These are phyloP conservation scores for Casuarina cunninghamiana DNA, from an alignment of 306 rosid species.

Conservation along the genomic window DNA sequence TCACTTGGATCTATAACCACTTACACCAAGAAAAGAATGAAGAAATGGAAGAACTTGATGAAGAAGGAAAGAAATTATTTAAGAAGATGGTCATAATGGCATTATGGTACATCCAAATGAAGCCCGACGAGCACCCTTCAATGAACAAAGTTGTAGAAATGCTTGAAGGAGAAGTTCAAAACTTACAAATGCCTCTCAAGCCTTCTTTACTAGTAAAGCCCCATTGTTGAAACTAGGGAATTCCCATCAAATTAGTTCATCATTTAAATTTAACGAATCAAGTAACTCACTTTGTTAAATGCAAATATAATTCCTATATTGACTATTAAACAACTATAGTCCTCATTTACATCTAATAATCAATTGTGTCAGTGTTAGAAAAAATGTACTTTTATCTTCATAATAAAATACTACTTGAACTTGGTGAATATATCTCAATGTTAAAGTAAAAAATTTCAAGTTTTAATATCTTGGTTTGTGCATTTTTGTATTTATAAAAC, in stretches of 20 bases:
- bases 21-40: slow-evolving; percentile 2
- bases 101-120: background rate
- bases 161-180: slow-evolving; percentile 27
- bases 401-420: too few species aligned
- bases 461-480: too few species aligned
- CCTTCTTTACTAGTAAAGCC: slow-evolving; percentile 20
- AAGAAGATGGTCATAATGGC: slow-evolving; percentile 36
- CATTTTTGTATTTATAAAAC: too few species aligned
- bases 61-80: slow-evolving; percentile 3
- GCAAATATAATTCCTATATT: too few species aligned
- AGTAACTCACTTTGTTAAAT: background rate
- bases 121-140: slow-evolving; percentile 33
- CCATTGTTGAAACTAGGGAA: background rate
- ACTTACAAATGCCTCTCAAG: slow-evolving; percentile 30
- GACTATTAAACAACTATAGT: too few species aligned
- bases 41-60: slow-evolving; percentile 13
- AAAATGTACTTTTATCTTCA: too few species aligned
- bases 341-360: too few species aligned
- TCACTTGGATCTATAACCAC: slow-evolving; percentile 22
- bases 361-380: too few species aligned
- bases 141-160: slow-evolving; percentile 31
- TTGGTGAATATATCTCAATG: too few species aligned
- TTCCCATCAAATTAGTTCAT: background rate
- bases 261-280: background rate
- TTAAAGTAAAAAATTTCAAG: too few species aligned